These are phyloP conservation scores for Mucor mucedo DNA, from an alignment of 371 early-diverging fungal genomes.

Conservation along the genomic window DNA sequence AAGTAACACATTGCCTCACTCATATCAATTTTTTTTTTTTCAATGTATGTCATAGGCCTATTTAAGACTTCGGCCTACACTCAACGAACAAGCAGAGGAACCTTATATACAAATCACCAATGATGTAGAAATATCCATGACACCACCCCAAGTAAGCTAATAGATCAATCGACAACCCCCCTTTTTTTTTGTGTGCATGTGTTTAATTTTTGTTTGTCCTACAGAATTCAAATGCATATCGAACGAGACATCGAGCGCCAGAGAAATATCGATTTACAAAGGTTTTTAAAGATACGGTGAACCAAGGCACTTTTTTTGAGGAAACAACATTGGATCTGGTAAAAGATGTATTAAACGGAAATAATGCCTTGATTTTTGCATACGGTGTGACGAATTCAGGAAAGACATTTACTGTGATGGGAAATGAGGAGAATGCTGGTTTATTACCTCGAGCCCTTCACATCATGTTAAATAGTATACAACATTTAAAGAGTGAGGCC, in stretches of 20 bases:
- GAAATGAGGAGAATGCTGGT: conserved; percentile 51
- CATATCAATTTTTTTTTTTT: too few species aligned
- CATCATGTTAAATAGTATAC: conserved; percentile 58
- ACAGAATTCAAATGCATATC: conserved; percentile 40
- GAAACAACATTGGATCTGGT: conserved; percentile 65
- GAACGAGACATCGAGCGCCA: conserved; percentile 47
- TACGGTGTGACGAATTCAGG: conserved; percentile 86
- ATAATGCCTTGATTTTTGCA: conserved; percentile 70
- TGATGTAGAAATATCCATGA: conserved; percentile 48
- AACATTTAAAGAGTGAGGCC: conserved; percentile 35
- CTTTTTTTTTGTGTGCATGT: too few species aligned
- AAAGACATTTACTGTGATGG: conserved; percentile 78
- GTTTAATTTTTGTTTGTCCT: neutral
- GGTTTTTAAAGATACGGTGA: conserved; percentile 53
- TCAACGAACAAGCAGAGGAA: conserved; percentile 16
- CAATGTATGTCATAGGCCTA: conserved; percentile 36
- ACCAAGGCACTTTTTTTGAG: conserved; percentile 62
- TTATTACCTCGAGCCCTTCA: conserved; percentile 66
- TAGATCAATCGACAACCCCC: too few species aligned
- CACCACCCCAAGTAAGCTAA: conserved; percentile 46
- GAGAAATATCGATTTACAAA: conserved; percentile 68
- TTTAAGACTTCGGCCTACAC: conserved; percentile 45
- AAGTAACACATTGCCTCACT: too few species aligned
- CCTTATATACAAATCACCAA: conserved; percentile 53
- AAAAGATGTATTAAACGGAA: conserved; percentile 52